Evolutionary conservation across 345 rosid species (phyloP).

Genomic region (Hypericum perforatum): DNA sequence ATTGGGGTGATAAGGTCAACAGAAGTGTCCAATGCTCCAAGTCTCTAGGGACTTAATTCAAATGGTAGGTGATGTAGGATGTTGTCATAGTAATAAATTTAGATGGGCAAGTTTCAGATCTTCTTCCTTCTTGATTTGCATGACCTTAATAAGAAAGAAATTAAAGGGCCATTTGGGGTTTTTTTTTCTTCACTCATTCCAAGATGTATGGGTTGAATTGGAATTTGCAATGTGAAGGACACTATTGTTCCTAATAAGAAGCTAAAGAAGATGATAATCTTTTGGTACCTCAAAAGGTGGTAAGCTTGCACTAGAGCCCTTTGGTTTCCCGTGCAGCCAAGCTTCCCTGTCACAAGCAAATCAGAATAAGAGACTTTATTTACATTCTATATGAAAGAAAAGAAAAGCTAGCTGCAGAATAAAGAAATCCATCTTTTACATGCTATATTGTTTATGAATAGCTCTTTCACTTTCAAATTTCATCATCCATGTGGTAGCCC

Average conservation of each 20-base stretch:
- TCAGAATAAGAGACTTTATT: slow-evolving; percentile 25
- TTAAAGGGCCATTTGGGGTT: neutral
- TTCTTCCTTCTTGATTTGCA: slow-evolving; percentile 14
- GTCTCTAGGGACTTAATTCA: no score
- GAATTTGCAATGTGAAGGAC: neutral
- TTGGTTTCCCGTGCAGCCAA: slow-evolving; percentile 77
- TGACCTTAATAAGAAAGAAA: slow-evolving; percentile 15
- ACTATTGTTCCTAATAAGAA: no score
- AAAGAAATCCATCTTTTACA: no score
- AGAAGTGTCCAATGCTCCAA: no score
- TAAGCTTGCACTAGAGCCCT: slow-evolving; percentile 48
- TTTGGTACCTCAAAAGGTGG: slow-evolving; percentile 65
- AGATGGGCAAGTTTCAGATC: no score
- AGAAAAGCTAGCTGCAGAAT: neutral
- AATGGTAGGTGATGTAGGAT: no score
- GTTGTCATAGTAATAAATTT: no score
- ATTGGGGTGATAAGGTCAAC: no score
- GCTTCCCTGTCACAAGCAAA: slow-evolving; percentile 67
- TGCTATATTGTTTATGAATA: no score
- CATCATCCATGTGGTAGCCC: slow-evolving; percentile 38
- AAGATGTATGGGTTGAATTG: slow-evolving; percentile 7
- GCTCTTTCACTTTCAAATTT: neutral
- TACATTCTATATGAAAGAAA: slow-evolving; percentile 30
- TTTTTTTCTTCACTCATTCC: slow-evolving; percentile 17
- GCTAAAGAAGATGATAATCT: neutral